Base-by-base conservation (phyloP, 2,329 filamentous ascomycete species). In the Fusarium armeniacum region DNA sequence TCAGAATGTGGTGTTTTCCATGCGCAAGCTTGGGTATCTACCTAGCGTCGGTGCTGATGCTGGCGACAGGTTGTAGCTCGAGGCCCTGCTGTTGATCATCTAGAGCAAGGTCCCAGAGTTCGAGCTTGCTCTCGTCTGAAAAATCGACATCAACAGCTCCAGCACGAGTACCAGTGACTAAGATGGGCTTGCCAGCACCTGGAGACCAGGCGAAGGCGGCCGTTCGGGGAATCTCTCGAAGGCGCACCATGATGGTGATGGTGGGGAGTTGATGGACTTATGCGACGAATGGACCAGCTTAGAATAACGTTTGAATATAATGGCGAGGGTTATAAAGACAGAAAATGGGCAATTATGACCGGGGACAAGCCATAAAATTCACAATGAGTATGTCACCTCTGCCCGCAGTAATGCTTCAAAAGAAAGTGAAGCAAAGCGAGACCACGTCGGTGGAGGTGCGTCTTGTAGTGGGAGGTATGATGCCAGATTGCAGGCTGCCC, bases 141-240 rank as follows among this genome's bases (percentile, higher is more conserved):
- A 99, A 99, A 81, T 98, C 94, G 75, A 93, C 94, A 81, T 97
- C 94, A 43, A 99, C 94, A 75, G 96, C 96, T 69, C 96, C 96
- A 66, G 96, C 94, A 74, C 94, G 91, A 47, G 96, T 99, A 75
- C 96, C 96, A 30, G 96, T 99, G 65, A 93, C 95, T 70, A 99
- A 85, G 73, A 97, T 86, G 75, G 95, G 94, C 73, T 90, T 89
- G 40, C 88, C 87, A 52, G 93, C 83, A 74, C 90, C 92, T 28
- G 94, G 92, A 73, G 93, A 97, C 95, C 96, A 99, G 78, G 96
- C 93, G 81, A 99, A 99, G 76, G 95, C 92, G 81, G 95, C 96
- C 77, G 96, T 99, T 83, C 96, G 90, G 80, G 94, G 93, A 78
- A 99, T 97, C 85, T 98, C 94, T 86, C 95, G 90, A 82, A 98